Base-by-base conservation (phyloP, 257 asterid species). In the Datura wrightii region DNA sequence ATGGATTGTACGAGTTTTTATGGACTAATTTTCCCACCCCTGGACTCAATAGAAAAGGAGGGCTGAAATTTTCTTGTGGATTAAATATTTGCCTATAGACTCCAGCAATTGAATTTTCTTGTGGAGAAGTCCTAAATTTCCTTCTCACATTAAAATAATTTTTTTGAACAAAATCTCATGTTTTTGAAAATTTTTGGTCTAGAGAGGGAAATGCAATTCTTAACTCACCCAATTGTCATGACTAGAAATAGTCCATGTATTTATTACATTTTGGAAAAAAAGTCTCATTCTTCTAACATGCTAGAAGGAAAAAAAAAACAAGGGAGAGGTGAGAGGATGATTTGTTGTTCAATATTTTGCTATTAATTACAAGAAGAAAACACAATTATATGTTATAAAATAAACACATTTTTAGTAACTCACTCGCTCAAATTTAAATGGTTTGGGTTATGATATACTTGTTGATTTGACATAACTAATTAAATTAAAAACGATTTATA, bases 61-160 rank as follows among this genome's bases (percentile, higher is more conserved):
- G 41, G 44, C 44, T 67, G 48, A 67, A 6, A 3, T 37, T 67
- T 37, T 14, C 59, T 54, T 65, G 16, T 67, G 50, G 50, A 67
- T 37, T 67, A 67, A 67, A 1, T 67, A 14, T 7, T 67, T 39
- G 79, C 16, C 79, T 69, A 69, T 41, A 41, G 15, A 39, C 36
- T 69, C 53, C 79, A 69, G 7, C 8, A 41, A 69, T 69, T 69
- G 36, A 67, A 16, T 69, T 67, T 67, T 67, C 78, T 39, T 37
- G 24, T 66, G 50, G 76, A 66, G 7, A 66, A 66, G 24, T 66
- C 76, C 76, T 14, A 66, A 66, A 37, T 37, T 66, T 37, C 76
- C 13, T 39, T 39, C 9, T 1, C 39, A 67, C 78, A 37, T 39
- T 37, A 39, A 67, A 67, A 6, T 39, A 2, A 2, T 24, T 31